These are phyloP conservation scores for Agrocybe pediades DNA, from an alignment of 768 basidiomycete genomes.

Conservation along the genomic window DNA sequence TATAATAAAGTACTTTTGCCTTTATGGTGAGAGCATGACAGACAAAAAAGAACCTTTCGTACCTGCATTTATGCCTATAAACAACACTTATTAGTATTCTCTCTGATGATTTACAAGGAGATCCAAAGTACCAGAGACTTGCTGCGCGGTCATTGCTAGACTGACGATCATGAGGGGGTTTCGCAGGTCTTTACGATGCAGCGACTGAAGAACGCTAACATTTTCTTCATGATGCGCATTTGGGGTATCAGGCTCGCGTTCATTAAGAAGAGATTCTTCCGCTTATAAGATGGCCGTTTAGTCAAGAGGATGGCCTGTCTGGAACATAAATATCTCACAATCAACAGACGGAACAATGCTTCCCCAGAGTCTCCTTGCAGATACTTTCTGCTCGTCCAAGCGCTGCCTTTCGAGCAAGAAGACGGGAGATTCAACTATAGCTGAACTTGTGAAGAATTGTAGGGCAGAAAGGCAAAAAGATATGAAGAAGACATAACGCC, in stretches of 20 bases:
- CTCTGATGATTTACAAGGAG: neutral
- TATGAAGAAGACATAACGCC: conserved; percentile 71
- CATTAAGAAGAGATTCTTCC: conserved; percentile 45
- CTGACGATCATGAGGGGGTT: conserved; percentile 66
- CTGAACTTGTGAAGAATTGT: conserved; percentile 56
- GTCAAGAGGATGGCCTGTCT: neutral
- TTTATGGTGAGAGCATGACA: conserved; percentile 4
- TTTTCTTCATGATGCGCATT: conserved; percentile 25
- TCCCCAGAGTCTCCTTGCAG: conserved; percentile 58
- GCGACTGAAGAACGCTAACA: conserved; percentile 55
- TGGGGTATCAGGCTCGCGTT: conserved; percentile 27
- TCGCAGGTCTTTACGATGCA: conserved; percentile 54
- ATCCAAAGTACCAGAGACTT: conserved; percentile 61
- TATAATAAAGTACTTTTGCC: conserved; percentile 80
- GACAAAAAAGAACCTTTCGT: conserved; percentile 3
- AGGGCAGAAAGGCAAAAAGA: conserved; percentile 56
- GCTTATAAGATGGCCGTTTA: conserved; percentile 12
- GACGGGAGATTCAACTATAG: conserved; percentile 71
- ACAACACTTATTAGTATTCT: conserved; percentile 4
- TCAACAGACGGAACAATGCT: conserved; percentile 21
- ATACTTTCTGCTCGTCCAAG: conserved; percentile 48
- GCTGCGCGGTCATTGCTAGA: conserved; percentile 76
- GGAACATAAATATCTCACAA: conserved; percentile 22
- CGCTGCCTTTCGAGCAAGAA: conserved; percentile 59
- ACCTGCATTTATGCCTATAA: conserved; percentile 76